Evolutionary conservation across 306 rosid species (phyloP), one percentile per base, ranked within the genome.

Genomic region (Geum urbanum): DNA sequence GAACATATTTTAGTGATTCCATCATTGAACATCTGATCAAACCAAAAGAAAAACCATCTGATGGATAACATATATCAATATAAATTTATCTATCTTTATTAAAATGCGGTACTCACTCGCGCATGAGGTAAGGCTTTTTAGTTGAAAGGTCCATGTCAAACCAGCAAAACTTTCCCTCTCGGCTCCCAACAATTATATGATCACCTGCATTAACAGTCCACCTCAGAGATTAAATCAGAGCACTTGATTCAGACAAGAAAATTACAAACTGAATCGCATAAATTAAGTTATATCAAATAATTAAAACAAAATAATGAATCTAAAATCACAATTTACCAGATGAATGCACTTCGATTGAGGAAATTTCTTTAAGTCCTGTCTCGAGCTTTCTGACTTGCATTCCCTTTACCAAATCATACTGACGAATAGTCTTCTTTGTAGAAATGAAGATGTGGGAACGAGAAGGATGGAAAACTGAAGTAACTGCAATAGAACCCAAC

Each of bases 61-160:
- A 18, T 40, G 37, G 27, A 67, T n/a, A 50, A 50, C 10, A 24
- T 24, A 50, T 63, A 50, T 18, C 37, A 32, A 32, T 32, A 3
- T 32, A 32, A 32, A 32, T 32, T 27, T 32, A 2, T 32, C 37
- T 2, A 41, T 47, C 40, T 7, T 37, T 10, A 40, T 48, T 8
- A 7, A 56, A 61, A n/a, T 44, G 13, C 15, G 58, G n/a, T 16
- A 72, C 91, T 63, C 84, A 88, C 97, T 85, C 78, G 8, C 86
- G 86, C 78, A 79, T 72, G 78, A 80, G 86, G 77, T 90, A 94
- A 1, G 98, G 96, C 70, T 87, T 78, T 72, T 87, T 78, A 66
- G 97, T 84, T 48, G 98, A 94, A 81, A 94, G 98, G 71, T 94
- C 98, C 97, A 87, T 84, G 80, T 94, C 98, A 74, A 94, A 94